A percentile compares a stretch with the other conserved stretches of the same genome.
phyloP scores from a whole-genome alignment of 306 rosid species.

The Benincasa hispida region DNA sequence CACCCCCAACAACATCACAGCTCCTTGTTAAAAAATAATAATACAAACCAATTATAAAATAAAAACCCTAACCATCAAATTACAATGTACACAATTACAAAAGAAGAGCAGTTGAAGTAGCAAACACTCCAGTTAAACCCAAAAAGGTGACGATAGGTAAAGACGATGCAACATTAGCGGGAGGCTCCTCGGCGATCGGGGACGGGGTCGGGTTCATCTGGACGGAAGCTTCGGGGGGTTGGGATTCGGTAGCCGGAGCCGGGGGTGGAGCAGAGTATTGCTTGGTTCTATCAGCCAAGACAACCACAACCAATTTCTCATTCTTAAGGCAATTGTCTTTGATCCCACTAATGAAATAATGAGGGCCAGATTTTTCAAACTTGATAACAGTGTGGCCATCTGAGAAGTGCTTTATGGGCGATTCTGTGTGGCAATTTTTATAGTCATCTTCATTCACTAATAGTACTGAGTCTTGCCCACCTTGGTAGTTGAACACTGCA shows the following conservation, averaged over 20 bases:
- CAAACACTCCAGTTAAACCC: slow-evolving; percentile 42
- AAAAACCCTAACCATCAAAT: not conserved
- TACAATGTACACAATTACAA: slow-evolving; percentile 16
- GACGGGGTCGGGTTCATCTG: slow-evolving; percentile 34
- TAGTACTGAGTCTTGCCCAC: slow-evolving; percentile 70
- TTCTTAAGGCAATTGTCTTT: slow-evolving; percentile 60
- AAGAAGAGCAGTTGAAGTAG: slow-evolving; percentile 30
- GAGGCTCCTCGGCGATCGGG: slow-evolving; percentile 40
- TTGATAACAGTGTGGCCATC: slow-evolving; percentile 60
- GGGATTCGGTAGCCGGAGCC: not conserved
- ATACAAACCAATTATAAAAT: not conserved
- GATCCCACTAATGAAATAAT: slow-evolving; percentile 76
- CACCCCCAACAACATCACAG: not conserved
- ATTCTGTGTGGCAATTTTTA: slow-evolving; percentile 49
- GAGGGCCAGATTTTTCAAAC: slow-evolving; percentile 45
- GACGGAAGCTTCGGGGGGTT: slow-evolving; percentile 26
- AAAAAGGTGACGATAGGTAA: slow-evolving; percentile 20
- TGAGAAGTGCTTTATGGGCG: slow-evolving; percentile 25
- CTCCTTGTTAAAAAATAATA: not conserved
- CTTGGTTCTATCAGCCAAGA: slow-evolving; percentile 53
- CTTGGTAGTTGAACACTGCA: slow-evolving; percentile 66
- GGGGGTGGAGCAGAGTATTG: slow-evolving; percentile 26
- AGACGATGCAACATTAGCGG: slow-evolving; percentile 42
- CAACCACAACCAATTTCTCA: slow-evolving; percentile 57
- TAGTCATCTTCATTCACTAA: slow-evolving; percentile 49